phyloP scores from a whole-genome alignment of 2,329 filamentous ascomycete species.

The Pseudogymnoascus sp. region DNA sequence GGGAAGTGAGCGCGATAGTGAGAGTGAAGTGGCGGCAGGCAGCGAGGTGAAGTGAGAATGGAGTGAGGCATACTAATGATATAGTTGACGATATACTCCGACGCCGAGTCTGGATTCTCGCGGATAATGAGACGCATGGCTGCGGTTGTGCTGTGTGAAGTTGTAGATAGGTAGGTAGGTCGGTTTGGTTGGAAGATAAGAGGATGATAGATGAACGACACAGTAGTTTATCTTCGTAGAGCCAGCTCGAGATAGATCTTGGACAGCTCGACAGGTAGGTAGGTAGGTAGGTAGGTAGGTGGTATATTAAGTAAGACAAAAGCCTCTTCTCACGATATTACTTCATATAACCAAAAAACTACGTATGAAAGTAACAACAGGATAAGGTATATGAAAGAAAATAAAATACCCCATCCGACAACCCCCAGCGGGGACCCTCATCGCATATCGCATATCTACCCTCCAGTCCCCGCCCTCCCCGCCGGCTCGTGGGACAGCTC shows the following conservation, averaged over 20 bases:
- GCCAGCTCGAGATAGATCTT: not conserved
- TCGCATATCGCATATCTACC: not conserved
- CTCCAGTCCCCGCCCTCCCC: not conserved
- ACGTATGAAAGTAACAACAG: not conserved
- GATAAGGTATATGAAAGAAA: not conserved
- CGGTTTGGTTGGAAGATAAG: not conserved
- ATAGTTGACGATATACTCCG: slow-evolving; percentile 71
- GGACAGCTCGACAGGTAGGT: not conserved
- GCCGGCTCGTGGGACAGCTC: not conserved
- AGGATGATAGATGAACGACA: not conserved
- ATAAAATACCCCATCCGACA: not conserved
- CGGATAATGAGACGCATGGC: slow-evolving; percentile 77
- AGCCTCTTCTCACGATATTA: not conserved
- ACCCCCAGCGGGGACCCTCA: not conserved
- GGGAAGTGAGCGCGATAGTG: not conserved
- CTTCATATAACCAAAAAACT: not conserved
- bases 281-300: not conserved
- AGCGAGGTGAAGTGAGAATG: not conserved
- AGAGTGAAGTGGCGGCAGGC: not conserved
- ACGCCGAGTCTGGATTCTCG: slow-evolving; percentile 59
- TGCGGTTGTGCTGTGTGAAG: slow-evolving; percentile 10
- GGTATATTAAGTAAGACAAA: not conserved
- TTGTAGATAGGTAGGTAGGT: not conserved
- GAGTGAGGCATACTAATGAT: slow-evolving; percentile 51
- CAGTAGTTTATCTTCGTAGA: not conserved